Evolutionary conservation across 192 early-diverging fungal species (phyloP), one percentile per base, ranked within the genome.

Genomic region (Phycomyces blakesleeanus): DNA sequence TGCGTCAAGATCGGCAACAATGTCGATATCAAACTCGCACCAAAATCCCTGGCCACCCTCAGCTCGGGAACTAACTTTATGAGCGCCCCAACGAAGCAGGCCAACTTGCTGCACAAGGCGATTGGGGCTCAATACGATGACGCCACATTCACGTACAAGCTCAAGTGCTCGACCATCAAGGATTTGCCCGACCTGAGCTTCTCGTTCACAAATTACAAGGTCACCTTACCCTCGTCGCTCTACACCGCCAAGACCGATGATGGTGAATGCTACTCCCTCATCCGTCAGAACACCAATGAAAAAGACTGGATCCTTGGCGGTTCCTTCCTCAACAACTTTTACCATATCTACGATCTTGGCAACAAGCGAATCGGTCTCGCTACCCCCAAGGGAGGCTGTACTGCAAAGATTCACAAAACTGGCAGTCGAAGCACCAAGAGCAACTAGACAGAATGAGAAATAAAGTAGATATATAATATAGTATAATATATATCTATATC

Each of bases 271-370:
- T 25, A 54, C 51, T 54, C 64, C 1, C 44, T 71, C 1, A 66
- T 71, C n/a, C 52, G 58, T 57, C 44, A 59, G 18, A 55, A 49
- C 8, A 24, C 29, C 10, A 47, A 61, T 12, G 56, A 53, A 5
- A 66, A 64, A 42, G 40, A 55, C 15, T 71, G 69, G 69, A 59
- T 66, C 42, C 57, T 71, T 18, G 69, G 69, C 40, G 52, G 51
- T 26, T 38, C 58, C 5, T 71, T 71, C 58, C 51, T 65, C 18
- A 66, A 71, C 38, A 61, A 54, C 41, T 71, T 71, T 55, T 71
- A 71, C 56, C 57, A 59, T 42, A 61, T 71, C 21, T 71, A 61
- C 38, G 69, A 71, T 51, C n/a, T 61, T 26, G 63, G 58, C 26
- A 58, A 65, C 25, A 38, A 51, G 21, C 62, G 63, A 12, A 42